Evolutionary conservation across 768 basidiomycete species (phyloP).

Genomic region (Termitomyces sp.): DNA sequence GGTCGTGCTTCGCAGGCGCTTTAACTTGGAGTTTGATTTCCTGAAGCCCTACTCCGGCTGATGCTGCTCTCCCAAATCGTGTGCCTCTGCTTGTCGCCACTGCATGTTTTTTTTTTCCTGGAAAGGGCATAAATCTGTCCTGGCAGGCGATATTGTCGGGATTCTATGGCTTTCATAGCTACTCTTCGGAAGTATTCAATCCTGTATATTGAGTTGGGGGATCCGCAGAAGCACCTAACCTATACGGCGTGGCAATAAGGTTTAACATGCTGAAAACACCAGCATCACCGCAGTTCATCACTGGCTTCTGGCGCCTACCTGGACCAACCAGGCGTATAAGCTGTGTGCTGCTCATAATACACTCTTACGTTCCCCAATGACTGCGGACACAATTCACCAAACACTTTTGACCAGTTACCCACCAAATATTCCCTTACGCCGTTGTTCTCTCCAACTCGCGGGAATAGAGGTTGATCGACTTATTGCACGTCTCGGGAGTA

Average conservation of each 20-base stretch:
- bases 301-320: neutral
- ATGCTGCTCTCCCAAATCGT: neutral
- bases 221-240: constrained; percentile 4
- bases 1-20: too few relatives aligned
- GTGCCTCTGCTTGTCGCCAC: neutral
- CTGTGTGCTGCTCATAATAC: neutral
- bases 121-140: too few relatives aligned
- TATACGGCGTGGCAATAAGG: neutral
- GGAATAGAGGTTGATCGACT: constrained; percentile 4
- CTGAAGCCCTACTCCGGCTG: neutral
- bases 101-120: too few relatives aligned
- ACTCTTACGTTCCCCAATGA: neutral
- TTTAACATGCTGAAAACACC: neutral
- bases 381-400: constrained; percentile 5
- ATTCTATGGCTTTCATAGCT: neutral
- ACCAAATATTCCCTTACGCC: constrained; percentile 2
- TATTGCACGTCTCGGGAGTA: neutral
- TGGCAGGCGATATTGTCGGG: neutral
- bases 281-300: neutral
- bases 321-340: neutral
- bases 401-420: constrained; percentile 1
- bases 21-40: neutral
- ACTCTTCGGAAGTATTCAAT: neutral
- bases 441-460: constrained; percentile 9
- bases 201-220: neutral